phyloP scores from a whole-genome alignment of 2,329 filamentous ascomycete genomes.

The Fusarium tupiense region DNA sequence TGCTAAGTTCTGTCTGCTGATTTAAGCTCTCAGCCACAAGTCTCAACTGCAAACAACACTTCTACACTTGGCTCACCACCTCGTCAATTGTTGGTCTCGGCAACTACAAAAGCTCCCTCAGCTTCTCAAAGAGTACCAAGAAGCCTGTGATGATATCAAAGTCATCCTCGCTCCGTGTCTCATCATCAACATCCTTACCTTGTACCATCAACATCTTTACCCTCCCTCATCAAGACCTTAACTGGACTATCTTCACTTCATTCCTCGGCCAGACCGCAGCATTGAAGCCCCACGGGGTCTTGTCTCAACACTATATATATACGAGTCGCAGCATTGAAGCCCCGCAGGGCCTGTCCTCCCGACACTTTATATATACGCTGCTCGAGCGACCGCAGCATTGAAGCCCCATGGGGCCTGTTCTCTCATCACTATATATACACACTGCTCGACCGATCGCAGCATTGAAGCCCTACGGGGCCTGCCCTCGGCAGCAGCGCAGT shows the following conservation, averaged over 20 bases:
- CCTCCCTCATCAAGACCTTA: no score
- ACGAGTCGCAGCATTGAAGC: no score
- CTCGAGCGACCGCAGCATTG: not conserved
- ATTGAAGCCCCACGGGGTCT: no score
- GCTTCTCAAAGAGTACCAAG: constrained; percentile 60
- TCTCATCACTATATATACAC: not conserved
- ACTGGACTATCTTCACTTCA: no score
- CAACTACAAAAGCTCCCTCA: constrained; percentile 54
- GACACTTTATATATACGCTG: not conserved
- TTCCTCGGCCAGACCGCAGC: no score
- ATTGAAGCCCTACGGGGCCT: not conserved
- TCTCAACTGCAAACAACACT: not conserved
- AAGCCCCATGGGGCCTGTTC: not conserved
- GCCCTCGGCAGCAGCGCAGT: not conserved
- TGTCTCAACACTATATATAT: no score
- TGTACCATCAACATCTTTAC: no score
- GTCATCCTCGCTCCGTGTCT: constrained; percentile 45
- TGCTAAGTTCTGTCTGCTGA: not conserved
- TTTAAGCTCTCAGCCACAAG: not conserved
- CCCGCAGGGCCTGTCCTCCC: no score
- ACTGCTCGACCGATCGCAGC: not conserved
- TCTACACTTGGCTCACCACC: not conserved
- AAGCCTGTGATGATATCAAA: constrained; percentile 61
- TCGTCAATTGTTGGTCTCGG: not conserved
- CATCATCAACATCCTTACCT: not conserved